Base-by-base conservation (phyloP, 2,329 filamentous ascomycete genomes). In the Thermoascus crustaceus region DNA sequence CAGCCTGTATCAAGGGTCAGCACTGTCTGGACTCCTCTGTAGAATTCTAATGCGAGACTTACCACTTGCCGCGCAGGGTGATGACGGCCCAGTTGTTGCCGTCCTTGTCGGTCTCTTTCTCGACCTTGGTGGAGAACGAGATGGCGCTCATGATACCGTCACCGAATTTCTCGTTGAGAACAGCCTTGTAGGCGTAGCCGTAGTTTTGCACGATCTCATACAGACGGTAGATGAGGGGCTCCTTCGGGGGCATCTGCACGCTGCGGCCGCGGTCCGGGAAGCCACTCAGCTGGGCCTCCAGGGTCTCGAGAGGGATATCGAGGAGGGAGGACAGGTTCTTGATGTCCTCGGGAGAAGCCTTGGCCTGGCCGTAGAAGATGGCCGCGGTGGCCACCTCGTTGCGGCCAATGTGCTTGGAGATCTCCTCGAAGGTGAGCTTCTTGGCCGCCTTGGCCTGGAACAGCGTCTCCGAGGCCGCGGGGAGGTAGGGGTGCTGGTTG, bases 71-170 rank as follows among this genome's bases (percentile, higher is more conserved):
- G 49, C 80, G 76, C 51, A 88, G 54, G 2, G 83, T 88, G 47
- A 94, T 93, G 48, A 87, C 78, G 3, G 82, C 86, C 86, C 86
- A 94, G 5, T 81, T 71, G 35, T 76, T 73, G 3, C 87, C 88
- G 51, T 84, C 76, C 41, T 82, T 78, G 58, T 95, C 89, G 1
- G 80, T 79, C 73, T 96, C 89, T 74, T 93, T 94, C 60, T 95
- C 86, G 2, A 96, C 83, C 55, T 86, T 86, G 0, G 86, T 94
- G 34, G 78, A 83, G 61, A 94, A 95, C 10, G 79, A 78, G 54
- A 95, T 94, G 1, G 88, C 89, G 56, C 86, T 94, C 89, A 96
- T 95, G 55, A 96, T 96, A 1, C 89, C 89, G 56, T 88, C 83
- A 0, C 83, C 83, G 55, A 86, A 87, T 71, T 95, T 95, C 73